A percentile compares a stretch with the other conserved stretches of the same genome.
Conservation (phyloP, 2,329 filamentous ascomycete species). For the Diaporthe capsici region DNA sequence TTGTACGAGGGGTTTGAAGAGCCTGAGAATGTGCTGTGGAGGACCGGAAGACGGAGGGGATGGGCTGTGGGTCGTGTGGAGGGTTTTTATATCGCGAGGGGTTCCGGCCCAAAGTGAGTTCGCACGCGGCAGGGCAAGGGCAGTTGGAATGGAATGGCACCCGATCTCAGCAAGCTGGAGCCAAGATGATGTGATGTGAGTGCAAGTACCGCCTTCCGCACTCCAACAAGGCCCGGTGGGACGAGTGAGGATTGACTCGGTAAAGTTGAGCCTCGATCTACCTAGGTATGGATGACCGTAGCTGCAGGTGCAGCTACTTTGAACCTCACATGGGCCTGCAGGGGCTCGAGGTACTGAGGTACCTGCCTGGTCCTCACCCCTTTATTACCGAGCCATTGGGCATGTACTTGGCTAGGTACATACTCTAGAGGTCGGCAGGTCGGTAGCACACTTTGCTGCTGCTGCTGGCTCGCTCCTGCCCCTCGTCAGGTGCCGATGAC, state of each 20-base stretch:
- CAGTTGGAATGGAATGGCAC: conserved; percentile 26
- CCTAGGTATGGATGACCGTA: neutral
- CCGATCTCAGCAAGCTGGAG: conserved; percentile 15
- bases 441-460: neutral
- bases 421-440: neutral
- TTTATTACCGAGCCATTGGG: neutral
- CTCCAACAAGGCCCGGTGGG: conserved; percentile 3
- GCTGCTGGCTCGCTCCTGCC: neutral
- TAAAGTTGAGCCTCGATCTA: conserved; percentile 40
- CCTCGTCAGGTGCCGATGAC: conserved; percentile 31
- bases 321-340: conserved; percentile 27
- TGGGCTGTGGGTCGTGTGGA: conserved; percentile 40
- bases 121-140: conserved; percentile 14
- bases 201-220: conserved; percentile 20
- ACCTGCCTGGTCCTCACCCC: neutral
- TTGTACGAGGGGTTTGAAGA: conserved; percentile 30
- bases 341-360: neutral
- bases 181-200: conserved; percentile 30
- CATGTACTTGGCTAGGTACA: neutral
- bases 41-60: conserved; percentile 13
- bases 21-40: conserved; percentile 21
- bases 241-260: conserved; percentile 31
- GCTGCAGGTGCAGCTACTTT: conserved; percentile 27
- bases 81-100: conserved; percentile 37
- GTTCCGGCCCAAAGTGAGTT: conserved; percentile 8